Percentiles rank a stretch among this genome's conserved stretches.
phyloP scores from a whole-genome alignment of 2,329 filamentous ascomycete genomes.

The Cryoendolithus antarcticus region DNA sequence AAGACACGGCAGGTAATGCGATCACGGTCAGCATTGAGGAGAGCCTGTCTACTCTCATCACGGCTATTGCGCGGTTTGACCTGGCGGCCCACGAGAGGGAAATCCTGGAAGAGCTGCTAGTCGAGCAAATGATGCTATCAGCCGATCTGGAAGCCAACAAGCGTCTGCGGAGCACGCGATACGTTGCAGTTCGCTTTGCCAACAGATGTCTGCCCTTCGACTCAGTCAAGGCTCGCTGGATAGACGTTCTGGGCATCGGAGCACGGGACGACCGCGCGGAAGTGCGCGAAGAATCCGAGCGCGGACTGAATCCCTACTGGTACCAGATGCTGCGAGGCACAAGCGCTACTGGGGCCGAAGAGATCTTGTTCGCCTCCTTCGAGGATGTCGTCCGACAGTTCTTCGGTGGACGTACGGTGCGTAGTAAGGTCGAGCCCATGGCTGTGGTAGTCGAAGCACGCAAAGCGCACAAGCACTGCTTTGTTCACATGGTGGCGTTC shows the following conservation, averaged over 20 bases:
- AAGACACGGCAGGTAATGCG: constrained; percentile 60
- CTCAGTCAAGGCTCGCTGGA: constrained; percentile 72
- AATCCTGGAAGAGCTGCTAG: constrained; percentile 45
- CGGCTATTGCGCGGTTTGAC: constrained; percentile 37
- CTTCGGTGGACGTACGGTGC: constrained; percentile 23
- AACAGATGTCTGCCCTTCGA: constrained; percentile 75
- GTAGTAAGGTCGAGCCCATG: constrained; percentile 16
- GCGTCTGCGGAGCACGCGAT: constrained; percentile 54
- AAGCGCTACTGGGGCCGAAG: constrained; percentile 14
- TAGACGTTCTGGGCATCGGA: constrained; percentile 73
- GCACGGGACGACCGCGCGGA: constrained; percentile 62
- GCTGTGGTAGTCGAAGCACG: constrained; percentile 11
- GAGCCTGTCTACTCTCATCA: constrained; percentile 66
- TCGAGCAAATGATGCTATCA: constrained; percentile 41
- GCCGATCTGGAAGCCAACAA: constrained; percentile 17
- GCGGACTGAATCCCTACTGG: constrained; percentile 73
- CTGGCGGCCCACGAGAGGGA: constrained; percentile 30
- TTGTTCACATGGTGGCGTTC: constrained; percentile 17
- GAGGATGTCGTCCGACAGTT: constrained; percentile 33
- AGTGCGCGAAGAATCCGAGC: constrained; percentile 77
- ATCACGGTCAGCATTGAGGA: constrained; percentile 83
- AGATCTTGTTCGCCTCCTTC: constrained; percentile 32
- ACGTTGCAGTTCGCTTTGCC: constrained; percentile 75
- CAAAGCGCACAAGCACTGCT: constrained; percentile 13
- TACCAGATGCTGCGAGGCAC: constrained; percentile 48